Percentiles rank a stretch among this genome's conserved stretches.
These are phyloP conservation scores for Clathrus columnatus DNA, from an alignment of 768 basidiomycete genomes.

Conservation along the genomic window DNA sequence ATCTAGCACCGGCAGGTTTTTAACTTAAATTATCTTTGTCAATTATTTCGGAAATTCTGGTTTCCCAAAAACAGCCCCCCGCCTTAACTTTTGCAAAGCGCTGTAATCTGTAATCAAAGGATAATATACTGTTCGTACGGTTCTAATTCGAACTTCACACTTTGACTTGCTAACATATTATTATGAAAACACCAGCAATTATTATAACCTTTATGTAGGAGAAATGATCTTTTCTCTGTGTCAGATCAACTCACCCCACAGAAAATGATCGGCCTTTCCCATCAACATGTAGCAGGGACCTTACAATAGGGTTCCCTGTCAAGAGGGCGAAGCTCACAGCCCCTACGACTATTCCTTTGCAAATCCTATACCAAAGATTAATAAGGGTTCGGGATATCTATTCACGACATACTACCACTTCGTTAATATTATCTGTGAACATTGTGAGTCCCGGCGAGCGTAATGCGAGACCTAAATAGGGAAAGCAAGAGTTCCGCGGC, in stretches of 20 bases:
- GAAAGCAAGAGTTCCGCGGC: background rate
- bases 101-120: too few relatives aligned
- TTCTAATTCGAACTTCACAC: too few relatives aligned
- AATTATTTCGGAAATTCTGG: too few relatives aligned
- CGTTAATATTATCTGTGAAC: background rate
- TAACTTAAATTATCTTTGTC: too few relatives aligned
- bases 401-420: slow-evolving; percentile 2
- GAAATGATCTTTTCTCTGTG: too few relatives aligned
- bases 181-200: too few relatives aligned
- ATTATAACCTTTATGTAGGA: too few relatives aligned
- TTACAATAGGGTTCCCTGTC: slow-evolving; percentile 45
- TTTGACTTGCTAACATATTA: too few relatives aligned
- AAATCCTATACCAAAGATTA: slow-evolving; percentile 23
- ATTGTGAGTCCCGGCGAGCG: background rate
- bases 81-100: too few relatives aligned
- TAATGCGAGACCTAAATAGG: background rate
- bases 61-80: too few relatives aligned
- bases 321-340: slow-evolving; percentile 35
- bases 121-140: too few relatives aligned
- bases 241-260: slow-evolving; percentile 4
- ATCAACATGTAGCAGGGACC: slow-evolving; percentile 15
- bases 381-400: background rate
- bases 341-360: slow-evolving; percentile 40
- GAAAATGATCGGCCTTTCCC: slow-evolving; percentile 1
- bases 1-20: too few relatives aligned